Percentiles rank a stretch among this genome's conserved stretches.
Evolutionary conservation across 768 basidiomycete genomes (phyloP).

Genomic region (Lactifluus echinatus): DNA sequence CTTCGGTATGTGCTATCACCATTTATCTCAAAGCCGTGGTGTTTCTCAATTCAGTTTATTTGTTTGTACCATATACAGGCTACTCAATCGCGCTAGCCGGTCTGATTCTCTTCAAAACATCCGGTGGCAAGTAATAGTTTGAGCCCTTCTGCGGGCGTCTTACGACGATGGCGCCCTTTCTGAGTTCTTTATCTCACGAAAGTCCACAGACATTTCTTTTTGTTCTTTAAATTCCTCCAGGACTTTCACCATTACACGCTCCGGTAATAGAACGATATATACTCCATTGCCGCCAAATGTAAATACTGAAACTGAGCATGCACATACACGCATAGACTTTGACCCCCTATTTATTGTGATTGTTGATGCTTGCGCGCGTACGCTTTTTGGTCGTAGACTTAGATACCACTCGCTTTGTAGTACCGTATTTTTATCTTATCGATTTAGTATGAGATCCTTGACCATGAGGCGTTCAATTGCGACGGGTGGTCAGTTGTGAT

Average conservation of each 20-base stretch:
- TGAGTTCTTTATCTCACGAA: not conserved
- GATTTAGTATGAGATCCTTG: not conserved
- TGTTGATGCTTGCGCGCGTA: not conserved
- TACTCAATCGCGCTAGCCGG: slow-evolving; percentile 85
- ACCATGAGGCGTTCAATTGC: not conserved
- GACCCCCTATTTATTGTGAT: not conserved
- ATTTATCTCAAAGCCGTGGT: not conserved
- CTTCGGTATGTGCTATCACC: slow-evolving; percentile 42
- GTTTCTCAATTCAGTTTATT: not conserved
- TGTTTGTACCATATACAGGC: slow-evolving; percentile 35
- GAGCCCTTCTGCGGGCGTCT: not conserved
- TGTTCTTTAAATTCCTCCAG: not conserved
- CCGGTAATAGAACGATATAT: not conserved
- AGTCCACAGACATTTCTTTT: not conserved
- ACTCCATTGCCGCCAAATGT: not conserved
- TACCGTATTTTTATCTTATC: not conserved
- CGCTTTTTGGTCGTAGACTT: not conserved
- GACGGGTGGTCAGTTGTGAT: too few relatives aligned
- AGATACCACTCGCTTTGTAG: not conserved
- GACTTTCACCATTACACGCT: not conserved
- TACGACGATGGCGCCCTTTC: not conserved
- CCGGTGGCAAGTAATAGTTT: slow-evolving; percentile 43
- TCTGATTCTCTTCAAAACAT: slow-evolving; percentile 77
- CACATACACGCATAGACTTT: not conserved
- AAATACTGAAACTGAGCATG: not conserved